A percentile compares a stretch with the other conserved stretches of the same genome.
Evolutionary conservation across 805 yeast species (phyloP).

Genomic region (Wickerhamiella qilinensis): DNA sequence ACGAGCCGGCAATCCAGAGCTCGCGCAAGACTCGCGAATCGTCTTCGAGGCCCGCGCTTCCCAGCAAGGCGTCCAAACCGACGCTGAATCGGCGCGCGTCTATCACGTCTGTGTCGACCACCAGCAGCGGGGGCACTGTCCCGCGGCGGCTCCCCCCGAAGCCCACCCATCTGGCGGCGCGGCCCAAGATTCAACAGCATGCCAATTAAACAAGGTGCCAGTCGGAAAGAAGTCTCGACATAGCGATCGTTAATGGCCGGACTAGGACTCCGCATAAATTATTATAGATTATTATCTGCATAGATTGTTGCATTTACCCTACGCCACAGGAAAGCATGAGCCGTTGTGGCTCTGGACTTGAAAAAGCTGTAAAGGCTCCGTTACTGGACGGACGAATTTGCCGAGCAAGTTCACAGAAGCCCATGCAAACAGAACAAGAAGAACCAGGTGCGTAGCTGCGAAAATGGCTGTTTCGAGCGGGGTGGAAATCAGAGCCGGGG

Average conservation of each 20-base stretch:
- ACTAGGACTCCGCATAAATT: no score
- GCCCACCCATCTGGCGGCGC: slow-evolving; percentile 3
- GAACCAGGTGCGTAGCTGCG: neutral
- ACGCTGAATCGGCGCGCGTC: neutral
- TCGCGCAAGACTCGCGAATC: no score
- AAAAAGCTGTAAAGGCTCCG: no score
- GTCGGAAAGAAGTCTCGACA: no score
- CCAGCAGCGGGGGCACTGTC: neutral
- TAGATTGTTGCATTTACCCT: no score
- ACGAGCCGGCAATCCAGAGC: no score
- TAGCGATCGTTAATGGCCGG: no score
- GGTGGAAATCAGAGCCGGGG: neutral
- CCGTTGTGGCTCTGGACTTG: no score
- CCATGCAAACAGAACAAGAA: neutral
- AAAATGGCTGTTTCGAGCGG: neutral
- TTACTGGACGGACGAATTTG: slow-evolving; percentile 1
- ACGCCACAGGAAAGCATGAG: no score
- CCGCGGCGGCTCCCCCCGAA: slow-evolving; percentile 2
- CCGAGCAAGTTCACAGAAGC: neutral
- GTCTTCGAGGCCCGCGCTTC: no score
- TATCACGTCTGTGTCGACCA: neutral
- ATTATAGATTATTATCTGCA: no score
- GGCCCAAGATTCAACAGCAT: neutral
- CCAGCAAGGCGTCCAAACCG: neutral
- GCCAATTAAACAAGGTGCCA: slow-evolving; percentile 7